A percentile compares a stretch with the other conserved stretches of the same genome.
These are phyloP conservation scores for Dendrobium huoshanense DNA, from an alignment of 106 monocot genomes.

Conservation along the genomic window DNA sequence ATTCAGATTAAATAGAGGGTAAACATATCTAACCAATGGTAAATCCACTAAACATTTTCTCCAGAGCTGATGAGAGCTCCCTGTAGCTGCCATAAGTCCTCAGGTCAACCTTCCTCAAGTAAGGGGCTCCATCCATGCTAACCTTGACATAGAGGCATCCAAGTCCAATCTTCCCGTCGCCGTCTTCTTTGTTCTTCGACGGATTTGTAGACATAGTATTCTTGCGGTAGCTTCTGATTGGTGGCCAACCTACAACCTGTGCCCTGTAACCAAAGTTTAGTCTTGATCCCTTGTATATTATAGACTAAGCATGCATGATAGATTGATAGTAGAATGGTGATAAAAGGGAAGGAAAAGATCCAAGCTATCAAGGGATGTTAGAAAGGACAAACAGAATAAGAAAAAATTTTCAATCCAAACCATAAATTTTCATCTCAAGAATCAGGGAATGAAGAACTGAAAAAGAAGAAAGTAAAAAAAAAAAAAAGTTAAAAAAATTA, in stretches of 20 bases:
- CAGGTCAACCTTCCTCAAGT: constrained; percentile 56
- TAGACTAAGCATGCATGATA: not conserved
- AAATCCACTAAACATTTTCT: constrained; percentile 75
- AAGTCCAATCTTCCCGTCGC: constrained; percentile 25
- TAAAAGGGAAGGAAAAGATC: not conserved
- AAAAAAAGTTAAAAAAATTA: no score
- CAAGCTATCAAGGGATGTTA: not conserved
- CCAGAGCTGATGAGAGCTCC: constrained; percentile 52
- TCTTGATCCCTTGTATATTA: not conserved
- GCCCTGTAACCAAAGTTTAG: constrained; percentile 24
- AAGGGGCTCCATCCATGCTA: constrained; percentile 74
- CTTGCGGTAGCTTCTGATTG: constrained; percentile 60
- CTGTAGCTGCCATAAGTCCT: constrained; percentile 45
- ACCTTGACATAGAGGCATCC: constrained; percentile 62
- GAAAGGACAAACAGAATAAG: not conserved
- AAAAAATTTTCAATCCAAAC: not conserved
- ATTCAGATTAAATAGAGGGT: not conserved
- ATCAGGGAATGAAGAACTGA: not conserved
- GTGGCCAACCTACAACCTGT: constrained; percentile 74
- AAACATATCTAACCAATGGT: constrained; percentile 41
- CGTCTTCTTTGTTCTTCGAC: constrained; percentile 40
- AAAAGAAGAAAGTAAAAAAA: no score
- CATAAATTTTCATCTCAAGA: not conserved
- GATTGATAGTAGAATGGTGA: not conserved
- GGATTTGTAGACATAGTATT: constrained; percentile 51